Conservation (phyloP, 441 rosid genomes). For the Euphorbia celastroides region DNA sequence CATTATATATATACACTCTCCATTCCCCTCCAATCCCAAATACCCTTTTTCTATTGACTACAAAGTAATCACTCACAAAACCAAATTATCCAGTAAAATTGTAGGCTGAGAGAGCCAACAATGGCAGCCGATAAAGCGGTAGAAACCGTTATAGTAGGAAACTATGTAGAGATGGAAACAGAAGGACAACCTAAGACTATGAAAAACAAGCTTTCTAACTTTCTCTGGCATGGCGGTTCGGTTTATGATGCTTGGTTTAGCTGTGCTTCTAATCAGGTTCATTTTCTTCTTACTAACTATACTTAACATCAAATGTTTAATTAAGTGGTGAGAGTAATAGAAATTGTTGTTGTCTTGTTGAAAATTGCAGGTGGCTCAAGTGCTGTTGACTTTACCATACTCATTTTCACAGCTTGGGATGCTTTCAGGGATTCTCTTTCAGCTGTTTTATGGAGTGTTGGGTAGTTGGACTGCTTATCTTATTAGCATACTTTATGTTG, state of each 20-base stretch:
- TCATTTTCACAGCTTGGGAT: slow-evolving; percentile 93
- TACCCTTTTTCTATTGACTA: not conserved
- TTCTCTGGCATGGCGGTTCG: slow-evolving; percentile 98
- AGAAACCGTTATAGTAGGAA: slow-evolving; percentile 85
- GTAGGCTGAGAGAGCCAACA: slow-evolving; percentile 15
- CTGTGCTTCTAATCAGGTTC: slow-evolving; percentile 90
- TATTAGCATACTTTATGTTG: slow-evolving; percentile 86
- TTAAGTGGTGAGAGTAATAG: too few species aligned
- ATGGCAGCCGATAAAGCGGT: slow-evolving; percentile 64
- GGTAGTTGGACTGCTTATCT: slow-evolving; percentile 99
- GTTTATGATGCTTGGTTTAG: slow-evolving; percentile 99
- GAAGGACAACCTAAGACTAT: slow-evolving; percentile 54
- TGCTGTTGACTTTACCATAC: slow-evolving; percentile 86
- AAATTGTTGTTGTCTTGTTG: not conserved
- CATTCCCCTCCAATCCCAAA: slow-evolving; percentile 20
- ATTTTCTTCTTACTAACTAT: not conserved
- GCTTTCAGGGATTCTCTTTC: slow-evolving; percentile 76
- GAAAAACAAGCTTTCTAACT: slow-evolving; percentile 54
- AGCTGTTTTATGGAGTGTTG: slow-evolving; percentile 77
- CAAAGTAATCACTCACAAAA: not conserved
- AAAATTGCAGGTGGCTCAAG: slow-evolving; percentile 79
- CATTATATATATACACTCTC: slow-evolving; percentile 33
- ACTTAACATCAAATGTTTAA: too few species aligned
- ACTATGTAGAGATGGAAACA: slow-evolving; percentile 89
- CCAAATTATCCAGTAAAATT: too few species aligned